Evolutionary conservation across 331 rosid genomes (phyloP).

Genomic region (Phaseolus coccineus): DNA sequence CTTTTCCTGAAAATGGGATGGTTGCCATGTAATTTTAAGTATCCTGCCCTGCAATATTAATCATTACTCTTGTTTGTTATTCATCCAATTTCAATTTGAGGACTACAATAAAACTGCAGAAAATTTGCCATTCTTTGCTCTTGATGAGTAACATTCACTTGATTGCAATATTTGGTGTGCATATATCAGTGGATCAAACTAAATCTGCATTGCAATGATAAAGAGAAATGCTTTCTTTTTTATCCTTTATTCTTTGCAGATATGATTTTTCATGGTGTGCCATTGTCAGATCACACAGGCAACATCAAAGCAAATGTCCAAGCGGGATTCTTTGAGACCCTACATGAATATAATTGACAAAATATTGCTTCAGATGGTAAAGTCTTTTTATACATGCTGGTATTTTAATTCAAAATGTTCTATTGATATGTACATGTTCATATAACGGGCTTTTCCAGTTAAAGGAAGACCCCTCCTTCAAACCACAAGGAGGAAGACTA

Average conservation of each 20-base stretch:
- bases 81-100: slow-evolving; percentile 8
- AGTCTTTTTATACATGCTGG: slow-evolving; percentile 5
- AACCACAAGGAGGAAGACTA: slow-evolving; percentile 94
- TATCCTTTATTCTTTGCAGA: slow-evolving; percentile 65
- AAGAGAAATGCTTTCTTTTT: slow-evolving; percentile 65
- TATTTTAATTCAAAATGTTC: slow-evolving; percentile 42
- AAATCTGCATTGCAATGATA: slow-evolving; percentile 27
- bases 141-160: slow-evolving; percentile 3
- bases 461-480: slow-evolving; percentile 91
- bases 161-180: slow-evolving; percentile 32
- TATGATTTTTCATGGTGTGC: slow-evolving; percentile 58
- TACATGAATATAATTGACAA: slow-evolving; percentile 92
- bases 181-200: slow-evolving; percentile 18
- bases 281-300: slow-evolving; percentile 92
- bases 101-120: not conserved
- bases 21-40: not conserved
- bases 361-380: slow-evolving; percentile 81
- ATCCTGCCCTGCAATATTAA: slow-evolving; percentile 1
- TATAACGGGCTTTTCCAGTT: slow-evolving; percentile 55
- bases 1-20: slow-evolving; percentile 12
- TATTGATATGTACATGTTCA: slow-evolving; percentile 1
- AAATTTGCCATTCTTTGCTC: not conserved
- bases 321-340: slow-evolving; percentile 91
- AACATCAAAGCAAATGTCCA: slow-evolving; percentile 96
- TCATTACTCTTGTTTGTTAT: not conserved